Evolutionary conservation across 1,139 yeast species (phyloP), one percentile per base, ranked within the genome.

Genomic region (Lizanozyma gosingica): DNA sequence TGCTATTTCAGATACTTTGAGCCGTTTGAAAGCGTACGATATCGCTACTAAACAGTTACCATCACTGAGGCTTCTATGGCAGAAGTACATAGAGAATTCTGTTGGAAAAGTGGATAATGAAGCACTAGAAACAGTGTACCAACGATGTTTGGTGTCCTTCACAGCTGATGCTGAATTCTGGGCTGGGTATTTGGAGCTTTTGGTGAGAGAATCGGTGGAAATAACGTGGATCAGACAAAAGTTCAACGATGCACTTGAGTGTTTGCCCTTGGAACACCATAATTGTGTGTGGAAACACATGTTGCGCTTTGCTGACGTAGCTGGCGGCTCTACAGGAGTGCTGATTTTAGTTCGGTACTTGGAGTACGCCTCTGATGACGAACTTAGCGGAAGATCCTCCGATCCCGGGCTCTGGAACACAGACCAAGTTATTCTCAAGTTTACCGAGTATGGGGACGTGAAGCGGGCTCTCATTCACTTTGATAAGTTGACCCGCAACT

Each of bases 241-340:
- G 3, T 78, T 83, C 49, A 75, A 83, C 53, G 54, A 59, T 33
- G 73, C 84, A 1, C 59, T 87, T 9, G 65, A 65, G 41, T 51
- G 61, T 3, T 50, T 83, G 4, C 76, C 83, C 0, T 46, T 72
- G 11, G 57, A 72, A 0, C 75, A 74, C 32, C 95, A 84, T 54
- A 57, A 57, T 4, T 49, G 61, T 17, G 60, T 86, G 2, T 87
- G 95, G 95, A 72, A 73, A 0, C 41, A 67, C 18, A 80, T 71
- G 50, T 50, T 80, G 17, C 51, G 60, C 27, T 80, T 77, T 62
- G 84, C 82, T 1, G 65, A 70, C 18, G 37, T 36, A 0, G 59
- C 71, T 16, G 73, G 76, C 9, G 77, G 75, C 1, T 37, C 42
- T 2, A 67, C 78, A 0, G 71, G 67, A 14, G 57, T 63, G 34